Evolutionary conservation across 2,329 filamentous ascomycete genomes (phyloP).

Genomic region (Penicillium sp.): DNA sequence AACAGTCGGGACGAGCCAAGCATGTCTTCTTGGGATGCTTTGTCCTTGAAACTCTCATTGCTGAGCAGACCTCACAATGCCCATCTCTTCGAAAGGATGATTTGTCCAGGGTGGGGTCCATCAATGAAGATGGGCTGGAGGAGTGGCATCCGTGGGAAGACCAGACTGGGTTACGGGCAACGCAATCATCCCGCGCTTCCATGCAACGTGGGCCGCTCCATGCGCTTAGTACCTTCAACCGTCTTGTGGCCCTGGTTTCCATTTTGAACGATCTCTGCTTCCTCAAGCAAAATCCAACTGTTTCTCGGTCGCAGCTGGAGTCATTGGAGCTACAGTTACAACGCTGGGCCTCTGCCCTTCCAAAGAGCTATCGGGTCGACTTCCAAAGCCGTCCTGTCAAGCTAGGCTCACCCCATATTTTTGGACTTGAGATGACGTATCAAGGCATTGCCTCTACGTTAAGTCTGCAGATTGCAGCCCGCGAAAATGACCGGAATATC

Average conservation of each 20-base stretch:
- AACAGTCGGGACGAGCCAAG: slow-evolving; percentile 37
- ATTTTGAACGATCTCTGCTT: slow-evolving; percentile 35
- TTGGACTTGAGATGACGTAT: slow-evolving; percentile 36
- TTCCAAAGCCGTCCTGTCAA: slow-evolving; percentile 24
- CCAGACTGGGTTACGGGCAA: slow-evolving; percentile 34
- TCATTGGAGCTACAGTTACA: slow-evolving; percentile 32
- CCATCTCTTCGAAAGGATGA: slow-evolving; percentile 53
- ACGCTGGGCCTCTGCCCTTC: slow-evolving; percentile 32
- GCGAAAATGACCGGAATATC: slow-evolving; percentile 23
- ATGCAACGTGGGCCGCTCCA: slow-evolving; percentile 43
- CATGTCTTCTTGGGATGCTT: slow-evolving; percentile 54
- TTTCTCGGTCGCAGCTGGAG: slow-evolving; percentile 28
- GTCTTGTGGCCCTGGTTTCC: slow-evolving; percentile 43
- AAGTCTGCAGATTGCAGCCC: slow-evolving; percentile 26
- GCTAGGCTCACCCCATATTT: slow-evolving; percentile 32
- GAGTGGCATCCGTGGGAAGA: slow-evolving; percentile 73
- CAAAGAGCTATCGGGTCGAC: slow-evolving; percentile 31
- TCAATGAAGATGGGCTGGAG: slow-evolving; percentile 66
- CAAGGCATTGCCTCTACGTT: slow-evolving; percentile 28
- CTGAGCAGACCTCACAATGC: slow-evolving; percentile 45
- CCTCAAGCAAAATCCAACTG: slow-evolving; percentile 22
- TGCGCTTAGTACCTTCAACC: slow-evolving; percentile 55
- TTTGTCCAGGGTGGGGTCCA: slow-evolving; percentile 46
- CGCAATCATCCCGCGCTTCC: slow-evolving; percentile 24
- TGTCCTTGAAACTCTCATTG: slow-evolving; percentile 53